Percentiles rank a stretch among this genome's conserved stretches.
Conservation (phyloP, 306 rosid genomes). For the Pueraria montana region DNA sequence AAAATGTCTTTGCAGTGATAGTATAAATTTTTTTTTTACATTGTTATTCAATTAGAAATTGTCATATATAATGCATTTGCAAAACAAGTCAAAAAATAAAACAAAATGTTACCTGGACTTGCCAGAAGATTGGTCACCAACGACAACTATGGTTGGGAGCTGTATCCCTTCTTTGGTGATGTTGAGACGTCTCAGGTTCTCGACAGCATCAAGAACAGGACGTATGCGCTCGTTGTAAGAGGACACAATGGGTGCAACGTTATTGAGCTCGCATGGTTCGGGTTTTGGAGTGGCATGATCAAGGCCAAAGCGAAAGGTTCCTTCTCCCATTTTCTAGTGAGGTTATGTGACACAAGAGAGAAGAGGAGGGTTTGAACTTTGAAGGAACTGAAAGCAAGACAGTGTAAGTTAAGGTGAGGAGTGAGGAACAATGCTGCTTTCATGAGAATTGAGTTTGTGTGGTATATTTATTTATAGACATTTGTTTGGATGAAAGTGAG, state of each 20-base stretch:
- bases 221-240: conserved; percentile 58
- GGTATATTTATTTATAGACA: not conserved
- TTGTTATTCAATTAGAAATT: too few species aligned
- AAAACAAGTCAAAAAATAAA: not conserved
- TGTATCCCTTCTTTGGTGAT: conserved; percentile 66
- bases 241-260: conserved; percentile 48
- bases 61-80: not conserved
- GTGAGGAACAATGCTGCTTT: not conserved
- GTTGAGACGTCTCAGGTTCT: conserved; percentile 53
- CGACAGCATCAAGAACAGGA: conserved; percentile 60
- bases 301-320: not conserved
- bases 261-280: not conserved
- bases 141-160: conserved; percentile 68
- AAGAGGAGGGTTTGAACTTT: not conserved
- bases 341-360: not conserved
- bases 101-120: conserved; percentile 52
- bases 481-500: not conserved
- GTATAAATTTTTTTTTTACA: too few species aligned
- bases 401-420: not conserved
- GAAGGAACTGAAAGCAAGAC: not conserved
- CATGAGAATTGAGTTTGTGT: not conserved
- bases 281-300: not conserved
- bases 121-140: conserved; percentile 60
- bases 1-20: too few species aligned
- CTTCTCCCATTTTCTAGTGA: not conserved